Conservation (phyloP, 768 basidiomycete genomes). For the Lactarius evosmus region DNA sequence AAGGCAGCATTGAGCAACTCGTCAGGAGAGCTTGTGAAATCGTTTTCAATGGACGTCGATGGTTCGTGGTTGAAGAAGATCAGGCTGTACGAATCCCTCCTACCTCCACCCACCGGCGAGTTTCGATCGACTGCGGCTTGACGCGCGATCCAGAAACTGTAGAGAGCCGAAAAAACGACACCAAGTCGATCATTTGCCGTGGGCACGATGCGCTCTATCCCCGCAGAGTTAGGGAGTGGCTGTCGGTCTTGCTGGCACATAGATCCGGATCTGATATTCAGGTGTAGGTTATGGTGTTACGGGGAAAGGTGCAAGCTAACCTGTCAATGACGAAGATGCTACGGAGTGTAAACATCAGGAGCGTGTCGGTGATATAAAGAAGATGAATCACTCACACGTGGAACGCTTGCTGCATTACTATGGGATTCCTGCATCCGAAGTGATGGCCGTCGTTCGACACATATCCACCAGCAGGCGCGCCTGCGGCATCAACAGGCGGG, state of each 20-base stretch:
- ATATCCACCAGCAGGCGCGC: conserved; percentile 40
- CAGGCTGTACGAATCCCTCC: conserved; percentile 56
- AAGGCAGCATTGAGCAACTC: conserved; percentile 43
- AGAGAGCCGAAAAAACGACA: conserved; percentile 52
- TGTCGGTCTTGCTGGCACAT: conserved; percentile 42
- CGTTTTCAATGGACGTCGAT: conserved; percentile 39
- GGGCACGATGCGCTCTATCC: conserved; percentile 37
- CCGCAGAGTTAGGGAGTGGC: conserved; percentile 46
- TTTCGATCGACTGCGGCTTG: conserved; percentile 36
- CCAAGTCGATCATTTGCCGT: conserved; percentile 50
- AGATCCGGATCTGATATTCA: conserved; percentile 44
- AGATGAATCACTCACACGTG: conserved; percentile 47
- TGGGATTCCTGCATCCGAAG: conserved; percentile 53
- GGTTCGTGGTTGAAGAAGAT: conserved; percentile 42
- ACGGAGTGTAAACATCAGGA: neutral
- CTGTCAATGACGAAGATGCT: conserved; percentile 54
- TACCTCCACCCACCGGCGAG: conserved; percentile 30
- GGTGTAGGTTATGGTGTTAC: neutral
- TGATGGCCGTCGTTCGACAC: conserved; percentile 54
- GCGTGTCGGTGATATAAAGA: neutral
- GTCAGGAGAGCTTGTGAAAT: conserved; percentile 45
- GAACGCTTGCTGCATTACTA: conserved; percentile 50
- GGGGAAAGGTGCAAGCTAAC: conserved; percentile 29
- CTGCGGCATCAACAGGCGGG: conserved; percentile 34
- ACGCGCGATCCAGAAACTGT: conserved; percentile 55